Base-by-base conservation (phyloP, 371 early-diverging fungal genomes). In the Mucor piriformis region DNA sequence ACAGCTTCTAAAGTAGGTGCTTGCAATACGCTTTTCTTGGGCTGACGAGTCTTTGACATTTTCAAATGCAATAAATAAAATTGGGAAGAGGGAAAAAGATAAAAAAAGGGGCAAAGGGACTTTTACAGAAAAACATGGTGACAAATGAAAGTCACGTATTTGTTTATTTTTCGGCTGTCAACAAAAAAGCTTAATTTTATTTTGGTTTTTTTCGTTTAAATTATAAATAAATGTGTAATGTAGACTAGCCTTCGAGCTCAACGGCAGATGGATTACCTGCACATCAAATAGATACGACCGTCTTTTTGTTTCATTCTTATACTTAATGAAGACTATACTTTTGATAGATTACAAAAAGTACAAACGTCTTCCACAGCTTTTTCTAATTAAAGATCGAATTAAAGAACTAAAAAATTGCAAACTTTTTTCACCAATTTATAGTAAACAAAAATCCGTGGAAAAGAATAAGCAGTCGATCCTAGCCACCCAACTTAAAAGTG, bases 241-340 rank as follows among this genome's bases (percentile, higher is more conserved):
- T 70, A 54, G 57, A 49, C 63, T 40, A 59, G 61, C 59, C 59
- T 66, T 66, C 71, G 71, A 70, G 71, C 59, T 66, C 59, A 54
- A 60, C 63, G 71, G 44, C 53, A 70, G 71, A 70, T 63, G 15
- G 43, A 63, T 65, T 58, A 60, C 29, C 71, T 66, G 55, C 66
- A 34, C 71, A 70, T 57, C 60, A 51, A 66, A 67, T 63, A 70
- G 71, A 70, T 70, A 70, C 71, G 66, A 66, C 62, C 54, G 71
- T 44, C 59, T 51, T 40, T 56, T 63, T 42, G 3, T 18, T 55
- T 50, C 44, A 38, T 33, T 56, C 57, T 60, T 15, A 59, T 54
- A 59, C 55, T 15, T 38, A 52, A 20, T 18, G 50, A 61, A 61
- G 27, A 63, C 46, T 38, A 38, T 57, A 27, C 18, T 44, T 55